Conservation (phyloP, 2,329 filamentous ascomycete genomes). For the Aspergillus cejpii region DNA sequence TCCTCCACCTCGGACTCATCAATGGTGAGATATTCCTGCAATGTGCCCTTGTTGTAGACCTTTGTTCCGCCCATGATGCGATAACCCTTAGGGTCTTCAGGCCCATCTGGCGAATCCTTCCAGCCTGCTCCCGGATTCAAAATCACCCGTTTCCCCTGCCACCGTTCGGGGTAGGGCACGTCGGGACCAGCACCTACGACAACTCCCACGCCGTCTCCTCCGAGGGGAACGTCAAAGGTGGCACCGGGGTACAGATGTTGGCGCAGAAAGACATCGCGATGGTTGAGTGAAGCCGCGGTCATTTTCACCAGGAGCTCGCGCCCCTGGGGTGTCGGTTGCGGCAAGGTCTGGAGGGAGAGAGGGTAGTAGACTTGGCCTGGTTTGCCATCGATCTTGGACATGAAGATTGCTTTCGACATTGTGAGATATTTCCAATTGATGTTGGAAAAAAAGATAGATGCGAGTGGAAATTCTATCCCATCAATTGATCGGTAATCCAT, state of each 20-base stretch:
- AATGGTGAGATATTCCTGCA: slow-evolving; percentile 66
- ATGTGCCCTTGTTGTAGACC: slow-evolving; percentile 59
- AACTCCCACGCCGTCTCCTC: slow-evolving; percentile 74
- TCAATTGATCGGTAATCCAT: background rate
- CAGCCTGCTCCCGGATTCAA: slow-evolving; percentile 74
- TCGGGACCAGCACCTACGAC: slow-evolving; percentile 59
- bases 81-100: slow-evolving; percentile 53
- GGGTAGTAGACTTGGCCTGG: slow-evolving; percentile 62
- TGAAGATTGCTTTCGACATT: slow-evolving; percentile 43
- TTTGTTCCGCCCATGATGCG: slow-evolving; percentile 52
- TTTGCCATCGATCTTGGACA: slow-evolving; percentile 54
- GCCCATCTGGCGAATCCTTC: slow-evolving; percentile 63
- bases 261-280: slow-evolving; percentile 90
- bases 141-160: slow-evolving; percentile 64
- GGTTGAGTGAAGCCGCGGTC: slow-evolving; percentile 77
- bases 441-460: background rate
- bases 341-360: slow-evolving; percentile 51
- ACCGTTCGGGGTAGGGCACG: slow-evolving; percentile 45
- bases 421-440: slow-evolving; percentile 5
- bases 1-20: slow-evolving; percentile 66
- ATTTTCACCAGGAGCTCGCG: slow-evolving; percentile 69
- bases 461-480: background rate
- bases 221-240: slow-evolving; percentile 68
- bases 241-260: slow-evolving; percentile 85
- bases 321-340: slow-evolving; percentile 57